Evolutionary conservation across 345 rosid species (phyloP).

Genomic region (Eutrema yunnanense): DNA sequence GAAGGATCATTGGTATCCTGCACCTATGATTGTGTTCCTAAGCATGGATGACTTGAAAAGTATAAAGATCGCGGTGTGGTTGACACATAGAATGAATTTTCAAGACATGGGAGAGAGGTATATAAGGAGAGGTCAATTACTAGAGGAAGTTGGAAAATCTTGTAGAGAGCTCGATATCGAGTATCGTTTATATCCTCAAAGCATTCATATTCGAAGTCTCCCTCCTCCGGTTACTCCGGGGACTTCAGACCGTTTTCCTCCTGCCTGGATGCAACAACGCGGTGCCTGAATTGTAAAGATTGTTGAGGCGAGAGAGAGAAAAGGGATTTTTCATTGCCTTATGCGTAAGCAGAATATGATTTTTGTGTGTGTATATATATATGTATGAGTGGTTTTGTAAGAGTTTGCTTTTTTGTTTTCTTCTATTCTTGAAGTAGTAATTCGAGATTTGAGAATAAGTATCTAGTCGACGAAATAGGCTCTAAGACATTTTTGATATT

Average conservation of each 20-base stretch:
- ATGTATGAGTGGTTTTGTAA: neutral
- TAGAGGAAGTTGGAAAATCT: slow-evolving; percentile 66
- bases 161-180: slow-evolving; percentile 76
- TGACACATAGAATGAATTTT: slow-evolving; percentile 61
- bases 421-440: neutral
- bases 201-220: slow-evolving; percentile 45
- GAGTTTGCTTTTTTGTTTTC: neutral
- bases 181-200: slow-evolving; percentile 60
- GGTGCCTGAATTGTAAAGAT: neutral
- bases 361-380: neutral
- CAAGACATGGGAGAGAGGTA: slow-evolving; percentile 79
- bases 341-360: neutral
- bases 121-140: slow-evolving; percentile 46
- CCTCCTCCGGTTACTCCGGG: slow-evolving; percentile 32
- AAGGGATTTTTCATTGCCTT: neutral
- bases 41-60: slow-evolving; percentile 52
- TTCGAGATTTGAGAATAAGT: neutral
- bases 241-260: slow-evolving; percentile 37
- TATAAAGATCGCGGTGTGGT: slow-evolving; percentile 66
- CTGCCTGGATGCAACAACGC: slow-evolving; percentile 34
- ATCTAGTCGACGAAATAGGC: neutral
- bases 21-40: slow-evolving; percentile 52
- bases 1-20: slow-evolving; percentile 73
- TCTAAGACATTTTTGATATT: neutral
- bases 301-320: neutral